A percentile compares a stretch with the other conserved stretches of the same genome.
Evolutionary conservation across 768 basidiomycete species (phyloP).

Genomic region (Lentinula sp.): DNA sequence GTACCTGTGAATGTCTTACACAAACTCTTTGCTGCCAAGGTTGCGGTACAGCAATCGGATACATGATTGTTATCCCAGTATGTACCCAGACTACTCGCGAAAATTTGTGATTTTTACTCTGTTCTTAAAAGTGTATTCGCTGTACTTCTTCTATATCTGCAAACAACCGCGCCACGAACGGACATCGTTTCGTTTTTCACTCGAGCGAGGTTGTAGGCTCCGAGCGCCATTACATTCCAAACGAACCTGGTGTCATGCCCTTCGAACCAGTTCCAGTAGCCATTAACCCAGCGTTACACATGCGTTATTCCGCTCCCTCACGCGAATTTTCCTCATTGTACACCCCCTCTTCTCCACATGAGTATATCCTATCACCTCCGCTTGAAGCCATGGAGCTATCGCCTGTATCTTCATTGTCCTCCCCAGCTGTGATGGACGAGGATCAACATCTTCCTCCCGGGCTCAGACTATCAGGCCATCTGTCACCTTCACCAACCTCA

Average conservation of each 20-base stretch:
- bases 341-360: constrained; percentile 5
- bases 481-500: constrained; percentile 10
- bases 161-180: constrained; percentile 71
- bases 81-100: constrained; percentile 7
- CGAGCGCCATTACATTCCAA: constrained; percentile 56
- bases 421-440: constrained; percentile 11
- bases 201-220: constrained; percentile 57
- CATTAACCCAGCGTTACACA: constrained; percentile 12
- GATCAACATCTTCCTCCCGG: constrained; percentile 8
- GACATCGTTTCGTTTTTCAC: constrained; percentile 86
- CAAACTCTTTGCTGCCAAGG: constrained; percentile 77
- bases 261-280: constrained; percentile 22
- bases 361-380: constrained; percentile 18
- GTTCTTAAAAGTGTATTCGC: constrained; percentile 42
- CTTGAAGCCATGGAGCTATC: constrained; percentile 16
- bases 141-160: constrained; percentile 68
- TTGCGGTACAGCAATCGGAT: constrained; percentile 71
- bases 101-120: constrained; percentile 3
- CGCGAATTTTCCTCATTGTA: background rate
- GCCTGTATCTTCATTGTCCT: constrained; percentile 18
- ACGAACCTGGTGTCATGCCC: constrained; percentile 58
- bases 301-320: constrained; percentile 6
- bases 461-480: constrained; percentile 17
- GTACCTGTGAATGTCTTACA: constrained; percentile 83
- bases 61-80: constrained; percentile 73